Evolutionary conservation across 2,329 filamentous ascomycete genomes (phyloP).

Genomic region (Grosmannia clavigera): DNA sequence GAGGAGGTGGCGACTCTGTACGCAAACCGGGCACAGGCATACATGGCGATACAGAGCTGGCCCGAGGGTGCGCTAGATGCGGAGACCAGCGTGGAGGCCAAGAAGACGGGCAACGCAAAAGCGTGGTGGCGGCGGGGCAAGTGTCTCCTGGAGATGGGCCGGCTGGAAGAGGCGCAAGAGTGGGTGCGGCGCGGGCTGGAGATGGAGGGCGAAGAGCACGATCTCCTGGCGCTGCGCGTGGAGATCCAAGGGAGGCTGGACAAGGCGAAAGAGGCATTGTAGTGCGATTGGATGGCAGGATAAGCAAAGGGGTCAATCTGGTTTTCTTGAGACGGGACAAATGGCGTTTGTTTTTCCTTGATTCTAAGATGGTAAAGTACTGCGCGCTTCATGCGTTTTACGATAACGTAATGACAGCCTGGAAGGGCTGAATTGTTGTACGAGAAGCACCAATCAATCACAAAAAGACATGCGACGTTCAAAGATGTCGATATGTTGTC

Average conservation of each 20-base stretch:
- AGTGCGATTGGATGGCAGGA: not conserved
- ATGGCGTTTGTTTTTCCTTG: not conserved
- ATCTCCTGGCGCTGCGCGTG: slow-evolving; percentile 50
- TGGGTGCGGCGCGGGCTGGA: slow-evolving; percentile 71
- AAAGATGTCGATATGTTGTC: no score
- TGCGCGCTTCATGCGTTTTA: not conserved
- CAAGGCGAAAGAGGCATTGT: slow-evolving; percentile 4
- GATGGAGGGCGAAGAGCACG: slow-evolving; percentile 61
- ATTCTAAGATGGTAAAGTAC: not conserved
- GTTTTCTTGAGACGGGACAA: not conserved
- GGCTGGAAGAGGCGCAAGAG: slow-evolving; percentile 67
- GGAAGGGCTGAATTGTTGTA: no score
- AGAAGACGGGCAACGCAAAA: slow-evolving; percentile 79
- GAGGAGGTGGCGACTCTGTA: slow-evolving; percentile 75
- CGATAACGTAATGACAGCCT: not conserved
- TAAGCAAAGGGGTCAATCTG: not conserved
- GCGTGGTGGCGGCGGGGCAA: slow-evolving; percentile 83
- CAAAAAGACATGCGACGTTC: no score
- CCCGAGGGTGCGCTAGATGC: slow-evolving; percentile 79
- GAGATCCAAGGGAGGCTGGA: slow-evolving; percentile 39
- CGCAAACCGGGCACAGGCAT: slow-evolving; percentile 78
- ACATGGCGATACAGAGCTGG: slow-evolving; percentile 76
- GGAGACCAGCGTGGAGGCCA: slow-evolving; percentile 76
- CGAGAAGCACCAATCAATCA: no score
- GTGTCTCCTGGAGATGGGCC: slow-evolving; percentile 82